These are phyloP conservation scores for Diaporthe sp. DNA, from an alignment of 2,329 filamentous ascomycete genomes.

Conservation along the genomic window DNA sequence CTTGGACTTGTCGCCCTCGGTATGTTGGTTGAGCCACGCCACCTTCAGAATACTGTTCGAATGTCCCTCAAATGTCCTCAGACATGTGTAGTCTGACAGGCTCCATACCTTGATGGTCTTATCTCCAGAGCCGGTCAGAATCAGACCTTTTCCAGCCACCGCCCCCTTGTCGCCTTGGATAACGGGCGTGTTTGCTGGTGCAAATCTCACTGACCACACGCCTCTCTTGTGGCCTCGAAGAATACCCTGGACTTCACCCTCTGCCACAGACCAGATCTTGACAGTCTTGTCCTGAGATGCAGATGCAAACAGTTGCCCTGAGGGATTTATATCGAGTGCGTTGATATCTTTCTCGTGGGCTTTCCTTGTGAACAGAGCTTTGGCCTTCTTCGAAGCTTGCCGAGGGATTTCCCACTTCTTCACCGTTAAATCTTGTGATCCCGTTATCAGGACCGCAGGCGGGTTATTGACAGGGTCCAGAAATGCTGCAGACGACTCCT, in stretches of 20 bases:
- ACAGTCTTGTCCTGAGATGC: constrained; percentile 97
- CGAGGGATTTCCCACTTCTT: constrained; percentile 91
- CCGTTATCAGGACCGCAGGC: constrained; percentile 88
- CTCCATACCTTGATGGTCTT: constrained; percentile 98
- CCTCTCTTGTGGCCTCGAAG: constrained; percentile 93
- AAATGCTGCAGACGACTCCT: constrained; percentile 77
- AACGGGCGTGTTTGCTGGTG: constrained; percentile 81
- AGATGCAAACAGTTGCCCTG: constrained; percentile 88
- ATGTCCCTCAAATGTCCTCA: constrained; percentile 95
- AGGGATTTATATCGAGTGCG: constrained; percentile 84
- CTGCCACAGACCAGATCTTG: constrained; percentile 94
- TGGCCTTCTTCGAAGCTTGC: constrained; percentile 67
- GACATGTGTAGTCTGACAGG: constrained; percentile 89
- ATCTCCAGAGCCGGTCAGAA: constrained; percentile 93
- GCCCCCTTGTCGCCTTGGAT: constrained; percentile 80
- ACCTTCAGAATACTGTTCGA: constrained; percentile 96
- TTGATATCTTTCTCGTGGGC: constrained; percentile 99
- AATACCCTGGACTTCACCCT: constrained; percentile 92
- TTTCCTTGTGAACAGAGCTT: constrained; percentile 88
- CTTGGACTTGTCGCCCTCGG: constrained; percentile 63
- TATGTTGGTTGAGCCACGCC: constrained; percentile 79
- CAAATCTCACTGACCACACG: constrained; percentile 95
- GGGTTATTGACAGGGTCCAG: constrained; percentile 83
- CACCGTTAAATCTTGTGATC: constrained; percentile 94
- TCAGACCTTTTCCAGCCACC: constrained; percentile 82